Base-by-base conservation (phyloP, 1,139 yeast species). In the Taphrina flavorubra region DNA sequence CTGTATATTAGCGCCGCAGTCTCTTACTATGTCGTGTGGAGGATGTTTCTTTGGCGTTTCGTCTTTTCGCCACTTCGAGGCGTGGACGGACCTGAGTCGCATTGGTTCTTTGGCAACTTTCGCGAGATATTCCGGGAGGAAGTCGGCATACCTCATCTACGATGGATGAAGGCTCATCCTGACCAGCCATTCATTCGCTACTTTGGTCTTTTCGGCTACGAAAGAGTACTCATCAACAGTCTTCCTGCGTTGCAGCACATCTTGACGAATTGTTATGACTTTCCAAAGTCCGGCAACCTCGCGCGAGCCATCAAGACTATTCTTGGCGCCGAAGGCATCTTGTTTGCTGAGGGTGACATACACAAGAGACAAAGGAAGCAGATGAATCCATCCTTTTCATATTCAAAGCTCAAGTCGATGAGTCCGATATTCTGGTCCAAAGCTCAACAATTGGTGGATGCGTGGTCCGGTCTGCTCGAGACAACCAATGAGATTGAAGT, bases 21-120 rank as follows among this genome's bases (percentile, higher is more conserved):
- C 40, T 53, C 42, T 11, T 31, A 65, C 42, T 55, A 62, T 44
- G 55, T 42, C 39, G 13, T 71, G 25, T 71, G 70, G 68, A 16
- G 57, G 25, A 36, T 58, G 18, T 20, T 70, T 56, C 47, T 71
- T 40, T 68, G 65, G 44, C 69, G 70, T 13, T 51, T 46, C 37
- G 58, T 68, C 58, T 36, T 71, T 14, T 69, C 72, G 31, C 70
- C 72, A 0, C 65, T 70, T 37, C 65, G 69, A 5, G 55, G 57
- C 13, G 55, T 71, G 14, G 70, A 68, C 1, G 47, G 47, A 8
- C 72, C 73, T 5, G 20, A 51, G 34, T 47, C 66, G 16, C 72
- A 71, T 31, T 70, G 72, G 72, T 44, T 71, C 34, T 68, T 34
- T 40, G 73, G 73, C 47, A 65, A 71, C 13, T 40, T 69, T n/a